Conservation (phyloP, 345 rosid genomes). For the Geranium rotundifolium region DNA sequence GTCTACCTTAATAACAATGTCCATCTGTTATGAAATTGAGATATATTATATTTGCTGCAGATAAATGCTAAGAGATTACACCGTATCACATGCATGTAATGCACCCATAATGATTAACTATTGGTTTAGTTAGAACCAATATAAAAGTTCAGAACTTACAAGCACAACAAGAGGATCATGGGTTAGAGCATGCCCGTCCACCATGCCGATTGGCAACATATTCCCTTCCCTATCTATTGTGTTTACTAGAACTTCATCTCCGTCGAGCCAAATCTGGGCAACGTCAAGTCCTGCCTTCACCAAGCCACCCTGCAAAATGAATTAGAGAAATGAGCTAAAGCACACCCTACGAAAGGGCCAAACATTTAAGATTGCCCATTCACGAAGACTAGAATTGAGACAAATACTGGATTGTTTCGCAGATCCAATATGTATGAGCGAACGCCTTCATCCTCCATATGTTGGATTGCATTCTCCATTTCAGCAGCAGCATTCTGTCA, state of each 20-base stretch:
- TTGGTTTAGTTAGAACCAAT: background rate
- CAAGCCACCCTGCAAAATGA: constrained; percentile 56
- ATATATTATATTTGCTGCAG: too few relatives aligned
- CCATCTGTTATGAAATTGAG: too few relatives aligned
- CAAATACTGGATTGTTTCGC: constrained; percentile 66
- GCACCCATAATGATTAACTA: background rate
- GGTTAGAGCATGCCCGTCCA: constrained; percentile 70
- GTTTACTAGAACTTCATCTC: constrained; percentile 79
- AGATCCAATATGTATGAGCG: constrained; percentile 75
- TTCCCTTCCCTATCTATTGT: constrained; percentile 76
- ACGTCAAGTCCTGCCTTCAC: constrained; percentile 89
- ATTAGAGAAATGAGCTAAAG: background rate
- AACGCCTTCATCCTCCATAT: constrained; percentile 71
- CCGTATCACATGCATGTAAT: too few relatives aligned
- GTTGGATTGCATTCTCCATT: constrained; percentile 49
- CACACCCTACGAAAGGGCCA: background rate
- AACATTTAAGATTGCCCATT: background rate
- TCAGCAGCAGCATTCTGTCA: constrained; percentile 74
- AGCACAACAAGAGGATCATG: constrained; percentile 86
- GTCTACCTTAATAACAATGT: too few relatives aligned
- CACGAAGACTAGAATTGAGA: background rate
- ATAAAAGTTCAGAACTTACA: constrained; percentile 29
- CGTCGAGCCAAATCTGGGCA: constrained; percentile 86
- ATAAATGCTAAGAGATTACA: too few relatives aligned
- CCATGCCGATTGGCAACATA: constrained; percentile 59